Conservation (phyloP, 129 eudicot genomes). For the Silybum marianum region DNA sequence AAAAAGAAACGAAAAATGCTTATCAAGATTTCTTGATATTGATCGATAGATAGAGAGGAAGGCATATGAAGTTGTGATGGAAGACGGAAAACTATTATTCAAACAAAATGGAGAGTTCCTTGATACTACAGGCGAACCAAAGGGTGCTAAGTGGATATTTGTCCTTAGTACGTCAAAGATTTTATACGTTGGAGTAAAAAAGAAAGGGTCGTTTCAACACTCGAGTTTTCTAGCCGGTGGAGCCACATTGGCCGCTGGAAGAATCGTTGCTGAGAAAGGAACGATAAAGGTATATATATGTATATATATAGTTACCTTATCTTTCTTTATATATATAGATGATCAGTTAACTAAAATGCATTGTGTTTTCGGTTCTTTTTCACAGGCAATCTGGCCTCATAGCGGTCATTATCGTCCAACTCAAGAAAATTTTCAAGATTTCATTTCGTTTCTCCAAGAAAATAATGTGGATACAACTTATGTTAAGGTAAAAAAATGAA, state of each 20-base stretch:
- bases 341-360: conserved; percentile 1
- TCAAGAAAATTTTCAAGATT: conserved; percentile 59
- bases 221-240: conserved; percentile 93
- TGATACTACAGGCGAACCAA: conserved; percentile 45
- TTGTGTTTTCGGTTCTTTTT: background rate
- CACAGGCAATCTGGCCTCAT: conserved; percentile 70
- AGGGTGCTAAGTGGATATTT: conserved; percentile 77
- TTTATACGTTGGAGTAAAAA: conserved; percentile 72
- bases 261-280: conserved; percentile 59
- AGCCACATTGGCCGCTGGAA: conserved; percentile 84
- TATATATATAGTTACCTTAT: background rate
- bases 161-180: conserved; percentile 71
- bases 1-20: conserved; percentile 3
- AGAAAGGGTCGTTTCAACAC: conserved; percentile 79
- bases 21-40: conserved; percentile 14
- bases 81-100: conserved; percentile 56
- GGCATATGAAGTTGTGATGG: conserved; percentile 59
- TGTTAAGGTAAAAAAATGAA: conserved; percentile 47
- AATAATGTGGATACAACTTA: conserved; percentile 54
- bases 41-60: conserved; percentile 71
- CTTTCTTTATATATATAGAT: background rate
- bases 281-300: conserved; percentile 49
- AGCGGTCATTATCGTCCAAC: conserved; percentile 91
- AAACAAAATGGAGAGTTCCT: conserved; percentile 53
- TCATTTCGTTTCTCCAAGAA: conserved; percentile 57